Evolutionary conservation across 441 rosid genomes (phyloP).

Genomic region (Euphorbia celastroides): DNA sequence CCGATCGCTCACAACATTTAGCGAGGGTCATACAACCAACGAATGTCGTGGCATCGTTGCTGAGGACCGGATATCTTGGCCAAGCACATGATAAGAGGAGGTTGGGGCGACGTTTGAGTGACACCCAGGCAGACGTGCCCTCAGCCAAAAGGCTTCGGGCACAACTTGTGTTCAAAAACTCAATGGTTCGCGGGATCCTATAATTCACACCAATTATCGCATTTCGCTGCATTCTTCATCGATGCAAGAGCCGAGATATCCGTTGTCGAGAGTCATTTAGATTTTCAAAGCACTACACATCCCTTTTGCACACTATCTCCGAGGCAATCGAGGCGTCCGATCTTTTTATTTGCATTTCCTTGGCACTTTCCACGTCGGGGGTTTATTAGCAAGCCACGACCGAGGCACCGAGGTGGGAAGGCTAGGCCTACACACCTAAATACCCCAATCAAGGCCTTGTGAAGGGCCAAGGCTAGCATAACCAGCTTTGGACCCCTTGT

Average conservation of each 20-base stretch:
- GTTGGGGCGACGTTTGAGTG: constrained; percentile 5
- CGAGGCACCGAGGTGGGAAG: too few relatives aligned
- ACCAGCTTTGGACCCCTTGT: too few relatives aligned
- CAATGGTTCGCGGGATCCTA: not conserved
- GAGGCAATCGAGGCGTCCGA: not conserved
- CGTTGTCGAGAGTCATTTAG: not conserved
- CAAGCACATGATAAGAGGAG: not conserved
- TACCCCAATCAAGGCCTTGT: too few relatives aligned
- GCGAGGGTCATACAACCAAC: not conserved
- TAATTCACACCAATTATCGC: not conserved
- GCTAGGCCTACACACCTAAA: too few relatives aligned
- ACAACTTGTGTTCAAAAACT: not conserved
- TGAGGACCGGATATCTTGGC: not conserved
- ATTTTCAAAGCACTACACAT: not conserved
- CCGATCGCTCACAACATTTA: too few relatives aligned
- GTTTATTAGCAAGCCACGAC: too few relatives aligned
- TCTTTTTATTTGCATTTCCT: not conserved
- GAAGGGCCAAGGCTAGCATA: too few relatives aligned
- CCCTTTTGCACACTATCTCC: not conserved
- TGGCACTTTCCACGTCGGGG: not conserved
- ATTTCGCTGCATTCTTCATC: not conserved
- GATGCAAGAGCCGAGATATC: not conserved
- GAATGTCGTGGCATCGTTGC: not conserved
- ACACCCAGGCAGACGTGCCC: not conserved
- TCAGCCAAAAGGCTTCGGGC: not conserved